Conservation (phyloP, 2,329 filamentous ascomycete species). For the Trichoderma aggressivum region DNA sequence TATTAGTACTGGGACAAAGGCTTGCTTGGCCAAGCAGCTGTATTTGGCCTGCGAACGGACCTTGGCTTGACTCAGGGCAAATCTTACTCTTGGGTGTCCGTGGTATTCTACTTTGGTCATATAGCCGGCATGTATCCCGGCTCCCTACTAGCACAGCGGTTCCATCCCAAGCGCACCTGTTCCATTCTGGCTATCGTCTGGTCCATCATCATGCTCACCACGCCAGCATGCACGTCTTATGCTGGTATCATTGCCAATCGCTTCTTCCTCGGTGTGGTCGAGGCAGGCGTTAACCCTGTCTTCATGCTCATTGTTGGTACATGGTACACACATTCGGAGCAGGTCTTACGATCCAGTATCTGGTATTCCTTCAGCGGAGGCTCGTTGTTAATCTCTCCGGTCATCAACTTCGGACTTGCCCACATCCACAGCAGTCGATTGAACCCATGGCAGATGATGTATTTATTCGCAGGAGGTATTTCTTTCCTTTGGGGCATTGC, state of each 20-base stretch:
- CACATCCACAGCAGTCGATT: not conserved
- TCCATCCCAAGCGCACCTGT: not conserved
- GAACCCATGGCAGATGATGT: not conserved
- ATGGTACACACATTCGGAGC: not conserved
- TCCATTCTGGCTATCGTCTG: not conserved
- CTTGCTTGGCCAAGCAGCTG: not conserved
- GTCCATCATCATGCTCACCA: not conserved
- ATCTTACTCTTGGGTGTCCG: not conserved
- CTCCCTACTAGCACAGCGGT: not conserved
- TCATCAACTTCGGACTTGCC: not conserved
- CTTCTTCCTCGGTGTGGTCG: not conserved
- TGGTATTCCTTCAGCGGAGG: not conserved
- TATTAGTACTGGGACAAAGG: constrained; percentile 4
- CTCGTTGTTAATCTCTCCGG: not conserved
- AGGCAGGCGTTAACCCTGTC: not conserved
- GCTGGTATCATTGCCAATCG: not conserved
- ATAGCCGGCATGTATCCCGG: not conserved
- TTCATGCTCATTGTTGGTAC: not conserved
- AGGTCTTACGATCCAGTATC: not conserved
- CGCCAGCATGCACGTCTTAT: not conserved
- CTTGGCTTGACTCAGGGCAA: not conserved
- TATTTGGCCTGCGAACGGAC: not conserved
- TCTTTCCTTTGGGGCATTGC: not conserved
- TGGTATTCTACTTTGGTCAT: not conserved
- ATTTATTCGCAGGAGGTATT: not conserved